Base-by-base conservation (phyloP, 2,329 filamentous ascomycete genomes). In the Beauveria sp. region DNA sequence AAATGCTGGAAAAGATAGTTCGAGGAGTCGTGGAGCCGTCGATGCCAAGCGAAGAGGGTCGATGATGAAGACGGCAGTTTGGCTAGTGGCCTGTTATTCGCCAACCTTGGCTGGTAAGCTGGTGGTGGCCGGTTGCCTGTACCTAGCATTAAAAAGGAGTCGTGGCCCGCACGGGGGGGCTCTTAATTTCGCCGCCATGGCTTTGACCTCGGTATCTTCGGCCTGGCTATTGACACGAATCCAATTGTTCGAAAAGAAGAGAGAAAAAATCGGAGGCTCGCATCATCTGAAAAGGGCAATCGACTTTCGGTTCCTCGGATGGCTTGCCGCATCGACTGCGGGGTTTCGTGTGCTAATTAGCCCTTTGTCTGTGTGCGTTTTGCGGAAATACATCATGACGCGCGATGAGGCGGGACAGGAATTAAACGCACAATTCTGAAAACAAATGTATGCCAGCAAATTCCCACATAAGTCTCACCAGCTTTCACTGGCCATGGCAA, bases 341-440 rank as follows among this genome's bases (percentile, higher is more conserved):
- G 57, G 57, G 57, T 59, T 59, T 48, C 41, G 20, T 41, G 57
- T 59, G 57, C 57, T 59, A 59, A 59, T 59, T 59, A 53, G 48
- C 34, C 48, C 57, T 46, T 34, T 59, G 48, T 53, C 24, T 30
- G 7, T 56, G 43, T 48, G 22, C 12, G 4, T 37, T 20, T 12
- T 37, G 30, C 30, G 34, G 34, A 37, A 37, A 14, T 14, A 37
- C 34, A 30, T 51, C 8, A 51, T 30, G 48, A 51, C 20, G 16
- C 48, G 18, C 22, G 48, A n/a, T 24, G 26, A 51, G 28, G 48
- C 26, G 16, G n/a, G 47, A 50, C 14, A 14, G 44, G 4, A 22
- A 22, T 37, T 37, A 14, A 37, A 37, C 12, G 34, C 12, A 37
- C 34, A 14, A 37, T 37, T 5, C 12, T 5, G 12, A 37, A 6